Conservation (phyloP, 345 rosid genomes). For the Moringa oleifera region DNA sequence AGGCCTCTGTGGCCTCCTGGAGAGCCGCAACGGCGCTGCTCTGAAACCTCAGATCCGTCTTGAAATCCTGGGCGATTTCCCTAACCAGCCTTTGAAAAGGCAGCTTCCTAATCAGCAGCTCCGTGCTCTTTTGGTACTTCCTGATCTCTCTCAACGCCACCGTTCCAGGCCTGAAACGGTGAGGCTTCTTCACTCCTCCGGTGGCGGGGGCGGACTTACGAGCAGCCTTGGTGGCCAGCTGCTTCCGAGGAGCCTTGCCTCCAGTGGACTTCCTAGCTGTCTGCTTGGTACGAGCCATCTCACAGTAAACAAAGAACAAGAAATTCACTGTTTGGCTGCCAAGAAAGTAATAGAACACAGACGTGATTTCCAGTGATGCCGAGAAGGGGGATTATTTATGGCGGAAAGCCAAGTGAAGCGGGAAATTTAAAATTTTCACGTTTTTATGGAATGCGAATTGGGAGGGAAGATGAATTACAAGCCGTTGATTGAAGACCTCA, state of each 20-base stretch:
- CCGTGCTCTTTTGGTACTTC: constrained; percentile 64
- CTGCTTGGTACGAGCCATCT: constrained; percentile 64
- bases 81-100: constrained; percentile 56
- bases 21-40: constrained; percentile 60
- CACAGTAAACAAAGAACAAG: too few species aligned
- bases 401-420: not conserved
- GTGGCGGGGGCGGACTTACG: constrained; percentile 60
- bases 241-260: constrained; percentile 63
- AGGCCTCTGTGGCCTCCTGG: constrained; percentile 58
- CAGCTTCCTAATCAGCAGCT: constrained; percentile 50
- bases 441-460: too few species aligned
- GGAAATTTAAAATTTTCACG: not conserved
- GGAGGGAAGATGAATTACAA: too few species aligned
- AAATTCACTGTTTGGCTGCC: not conserved
- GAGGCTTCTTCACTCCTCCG: constrained; percentile 71
- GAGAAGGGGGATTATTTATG: not conserved
- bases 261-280: constrained; percentile 60
- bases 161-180: constrained; percentile 62
- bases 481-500: too few species aligned
- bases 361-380: not conserved
- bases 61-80: constrained; percentile 64
- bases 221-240: constrained; percentile 58
- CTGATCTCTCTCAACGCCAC: constrained; percentile 55
- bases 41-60: constrained; percentile 57
- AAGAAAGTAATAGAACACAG: not conserved